Conservation (phyloP, 306 rosid genomes). For the Prinsepia uniflora region DNA sequence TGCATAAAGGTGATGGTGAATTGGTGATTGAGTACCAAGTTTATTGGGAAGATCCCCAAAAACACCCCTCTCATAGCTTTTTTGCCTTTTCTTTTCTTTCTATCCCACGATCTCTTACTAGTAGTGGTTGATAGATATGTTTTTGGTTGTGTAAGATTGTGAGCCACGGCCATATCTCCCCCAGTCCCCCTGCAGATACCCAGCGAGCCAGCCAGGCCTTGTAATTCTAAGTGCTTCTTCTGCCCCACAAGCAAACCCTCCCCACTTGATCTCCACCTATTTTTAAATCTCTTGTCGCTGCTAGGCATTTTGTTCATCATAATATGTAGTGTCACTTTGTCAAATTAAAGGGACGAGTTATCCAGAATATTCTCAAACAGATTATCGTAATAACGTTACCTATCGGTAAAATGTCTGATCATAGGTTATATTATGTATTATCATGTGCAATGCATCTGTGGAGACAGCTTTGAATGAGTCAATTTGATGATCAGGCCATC, state of each 20-base stretch:
- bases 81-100: not conserved
- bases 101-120: constrained; percentile 9
- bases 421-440: too few species aligned
- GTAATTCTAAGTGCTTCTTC: constrained; percentile 47
- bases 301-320: not conserved
- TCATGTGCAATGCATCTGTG: not conserved
- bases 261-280: constrained; percentile 15
- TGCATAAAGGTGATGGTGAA: constrained; percentile 41
- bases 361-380: too few species aligned
- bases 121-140: constrained; percentile 9
- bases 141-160: constrained; percentile 18
- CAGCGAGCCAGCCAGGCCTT: constrained; percentile 17
- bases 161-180: not conserved
- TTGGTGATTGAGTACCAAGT: constrained; percentile 35
- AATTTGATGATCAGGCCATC: too few species aligned
- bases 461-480: not conserved
- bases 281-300: constrained; percentile 6
- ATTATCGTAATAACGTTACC: too few species aligned
- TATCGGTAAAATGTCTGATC: too few species aligned
- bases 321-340: not conserved
- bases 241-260: constrained; percentile 44
- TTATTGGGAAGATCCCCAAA: constrained; percentile 13
- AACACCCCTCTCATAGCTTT: constrained; percentile 7
- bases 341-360: not conserved
- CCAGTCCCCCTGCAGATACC: not conserved